Base-by-base conservation (phyloP, 2,329 filamentous ascomycete genomes). In the Colletotrichum limetticola region DNA sequence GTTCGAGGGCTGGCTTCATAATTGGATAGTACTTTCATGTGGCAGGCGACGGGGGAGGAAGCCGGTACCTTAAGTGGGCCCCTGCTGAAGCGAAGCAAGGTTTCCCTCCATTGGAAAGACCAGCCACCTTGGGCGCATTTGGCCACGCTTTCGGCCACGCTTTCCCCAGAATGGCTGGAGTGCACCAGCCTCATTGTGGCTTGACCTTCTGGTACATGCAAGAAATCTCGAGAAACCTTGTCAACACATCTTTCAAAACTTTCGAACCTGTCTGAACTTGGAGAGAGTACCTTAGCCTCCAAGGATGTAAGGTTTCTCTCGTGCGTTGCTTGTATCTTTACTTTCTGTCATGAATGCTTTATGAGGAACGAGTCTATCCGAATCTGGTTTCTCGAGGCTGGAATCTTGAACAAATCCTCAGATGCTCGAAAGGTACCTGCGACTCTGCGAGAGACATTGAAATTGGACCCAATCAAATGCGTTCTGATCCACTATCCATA, bases 21-120 rank as follows among this genome's bases (percentile, higher is more conserved):
- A 69, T 60, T 69, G 69, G 66, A 72, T 59, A 59, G 58, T 66
- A 49, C 42, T 19, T 49, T 49, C 63, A 35, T 59, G 37, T 55
- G 53, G 57, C 58, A 46, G 63, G 63, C 68, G 52, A 19, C 53
- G 35, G 42, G 52, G 53, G 32, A 62, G 59, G 37, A 59, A 42
- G 68, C 60, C 53, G 60, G 58, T 42, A 49, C 42, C 19, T 49
- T 9, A 22, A 30, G 42, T 64, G n/a, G 57, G 42, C 57, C n/a
- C 35, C 66, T 32, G 63, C 66, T 64, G 12, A 61, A n/a, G 37
- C 26, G 35, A 49, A 49, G 42, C 19, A 49, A 49, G 42, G 42
- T 49, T 49, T 49, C 32, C 59, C 56, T 42, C 16, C 37, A 42
- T 42, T 55, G 37, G 28, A 22, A 26, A 30, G 2, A 53, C 30